Evolutionary conservation across 2,329 filamentous ascomycete genomes (phyloP), one percentile per base, ranked within the genome.

Genomic region (Blastomyces gilchristii): DNA sequence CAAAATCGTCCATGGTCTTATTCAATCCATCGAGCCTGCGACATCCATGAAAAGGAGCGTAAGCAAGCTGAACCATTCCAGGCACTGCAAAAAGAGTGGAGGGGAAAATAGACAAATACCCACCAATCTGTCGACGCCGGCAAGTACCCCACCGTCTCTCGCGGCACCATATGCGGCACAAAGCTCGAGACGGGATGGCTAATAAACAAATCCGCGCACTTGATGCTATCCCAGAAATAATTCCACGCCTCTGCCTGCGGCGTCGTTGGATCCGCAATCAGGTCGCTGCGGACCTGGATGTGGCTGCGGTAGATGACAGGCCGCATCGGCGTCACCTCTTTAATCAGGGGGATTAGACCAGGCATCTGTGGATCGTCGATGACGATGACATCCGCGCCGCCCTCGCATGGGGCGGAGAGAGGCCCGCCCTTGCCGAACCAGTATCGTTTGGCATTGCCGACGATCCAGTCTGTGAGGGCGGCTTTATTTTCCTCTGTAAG

Each of bases 311-410:
- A 94, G 50, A 93, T 83, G 28, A 94, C 84, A 0, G 90, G 90
- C 14, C 89, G 83, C n/a, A 87, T 74, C 0, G 89, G 88, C 0
- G 88, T 89, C 7, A 81, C 64, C 63, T 83, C 77, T 76, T 91
- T 93, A 70, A 90, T 87, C 43, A 93, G 78, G 3, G 87, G 85
- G 62, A 93, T 90, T 47, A 94, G 79, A 6, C 83, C 84, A 2
- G 89, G 89, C 89, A 93, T 93, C 74, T 94, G 90, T 1, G 89
- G 89, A 68, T 94, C 90, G 69, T 94, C 90, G 61, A 93, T 85
- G 65, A 93, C 81, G 64, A 94, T 82, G 41, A 93, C 78, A 73
- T 93, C 85, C 11, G 89, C 89, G 65, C 89, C 89, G 14, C 89
- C 89, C 60, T 89, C 81, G 28, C 83, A 80, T 0, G 84, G 82